These are phyloP conservation scores for Chrysanthemum seticuspe DNA, from an alignment of 129 eudicot genomes.

Conservation along the genomic window DNA sequence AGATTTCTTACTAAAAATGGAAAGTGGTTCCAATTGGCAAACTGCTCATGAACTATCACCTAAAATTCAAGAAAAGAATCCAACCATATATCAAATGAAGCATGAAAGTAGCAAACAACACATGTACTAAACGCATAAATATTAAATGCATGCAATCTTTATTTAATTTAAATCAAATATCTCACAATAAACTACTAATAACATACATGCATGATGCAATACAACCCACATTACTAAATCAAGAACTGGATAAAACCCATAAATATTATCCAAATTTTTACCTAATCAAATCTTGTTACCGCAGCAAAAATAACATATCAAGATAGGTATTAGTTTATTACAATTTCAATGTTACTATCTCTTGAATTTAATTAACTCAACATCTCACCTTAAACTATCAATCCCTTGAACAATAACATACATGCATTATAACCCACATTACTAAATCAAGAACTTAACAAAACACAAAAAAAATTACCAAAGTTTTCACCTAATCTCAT, in stretches of 20 bases:
- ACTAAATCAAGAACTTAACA: too few relatives aligned
- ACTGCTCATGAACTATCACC: conserved; percentile 26
- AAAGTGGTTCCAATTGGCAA: conserved; percentile 25
- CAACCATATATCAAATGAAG: conserved; percentile 17
- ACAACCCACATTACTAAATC: conserved; percentile 21
- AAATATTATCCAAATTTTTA: background rate
- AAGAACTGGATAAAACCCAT: conserved; percentile 1
- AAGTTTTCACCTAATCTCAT: too few relatives aligned
- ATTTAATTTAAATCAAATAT: conserved; percentile 19
- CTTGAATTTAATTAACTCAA: background rate
- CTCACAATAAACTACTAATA: background rate
- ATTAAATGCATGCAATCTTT: conserved; percentile 12
- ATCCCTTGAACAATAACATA: background rate
- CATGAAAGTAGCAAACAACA: conserved; percentile 15
- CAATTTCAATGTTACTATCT: background rate
- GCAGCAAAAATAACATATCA: conserved; percentile 14
- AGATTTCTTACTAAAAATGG: conserved; percentile 18
- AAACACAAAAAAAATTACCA: too few relatives aligned
- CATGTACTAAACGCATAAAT: conserved; percentile 15
- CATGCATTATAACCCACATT: too few relatives aligned
- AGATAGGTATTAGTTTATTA: background rate
- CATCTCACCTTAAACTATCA: background rate
- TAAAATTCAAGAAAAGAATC: conserved; percentile 17
- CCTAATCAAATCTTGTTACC: background rate
- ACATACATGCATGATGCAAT: conserved; percentile 8